Evolutionary conservation across 495 filamentous ascomycete genomes (phyloP).

Genomic region (Emericellopsis terricola): DNA sequence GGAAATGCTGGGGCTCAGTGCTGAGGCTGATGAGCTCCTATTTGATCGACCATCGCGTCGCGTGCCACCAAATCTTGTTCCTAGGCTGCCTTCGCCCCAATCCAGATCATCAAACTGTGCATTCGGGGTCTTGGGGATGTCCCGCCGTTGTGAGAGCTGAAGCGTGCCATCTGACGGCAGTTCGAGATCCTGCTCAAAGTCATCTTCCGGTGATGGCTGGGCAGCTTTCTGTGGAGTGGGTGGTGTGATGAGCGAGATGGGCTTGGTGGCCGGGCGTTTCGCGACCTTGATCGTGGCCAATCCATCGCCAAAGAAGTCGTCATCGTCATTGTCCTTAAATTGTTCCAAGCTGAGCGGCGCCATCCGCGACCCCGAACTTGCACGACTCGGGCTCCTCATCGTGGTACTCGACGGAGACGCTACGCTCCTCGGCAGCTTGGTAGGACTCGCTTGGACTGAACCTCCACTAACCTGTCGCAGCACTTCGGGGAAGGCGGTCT

Average conservation of each 20-base stretch:
- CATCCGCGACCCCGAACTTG: conserved; percentile 10
- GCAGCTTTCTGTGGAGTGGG: conserved; percentile 28
- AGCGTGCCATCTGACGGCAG: conserved; percentile 43
- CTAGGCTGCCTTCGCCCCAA: conserved; percentile 85
- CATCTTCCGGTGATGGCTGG: conserved; percentile 31
- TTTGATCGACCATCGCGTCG: conserved; percentile 55
- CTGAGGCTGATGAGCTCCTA: conserved; percentile 71
- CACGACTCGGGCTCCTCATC: conserved; percentile 6
- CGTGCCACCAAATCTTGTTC: conserved; percentile 74
- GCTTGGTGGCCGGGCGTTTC: conserved; percentile 34
- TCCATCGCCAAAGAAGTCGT: conserved; percentile 42
- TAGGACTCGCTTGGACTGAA: conserved; percentile 21
- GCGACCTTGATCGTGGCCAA: conserved; percentile 48
- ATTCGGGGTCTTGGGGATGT: conserved; percentile 35
- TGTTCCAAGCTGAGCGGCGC: conserved; percentile 32
- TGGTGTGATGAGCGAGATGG: conserved; percentile 36
- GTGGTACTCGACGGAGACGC: conserved; percentile 1
- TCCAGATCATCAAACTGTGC: conserved; percentile 60
- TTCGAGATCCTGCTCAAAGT: conserved; percentile 66
- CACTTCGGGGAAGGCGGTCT: conserved; percentile 45
- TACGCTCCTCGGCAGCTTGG: conserved; percentile 11
- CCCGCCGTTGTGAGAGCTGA: conserved; percentile 38
- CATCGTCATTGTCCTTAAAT: conserved; percentile 43
- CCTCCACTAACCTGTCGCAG: conserved; percentile 41
- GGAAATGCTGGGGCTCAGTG: conserved; percentile 76